phyloP scores from a whole-genome alignment of 2,329 filamentous ascomycete species.

The Trichoderma asperellum region DNA sequence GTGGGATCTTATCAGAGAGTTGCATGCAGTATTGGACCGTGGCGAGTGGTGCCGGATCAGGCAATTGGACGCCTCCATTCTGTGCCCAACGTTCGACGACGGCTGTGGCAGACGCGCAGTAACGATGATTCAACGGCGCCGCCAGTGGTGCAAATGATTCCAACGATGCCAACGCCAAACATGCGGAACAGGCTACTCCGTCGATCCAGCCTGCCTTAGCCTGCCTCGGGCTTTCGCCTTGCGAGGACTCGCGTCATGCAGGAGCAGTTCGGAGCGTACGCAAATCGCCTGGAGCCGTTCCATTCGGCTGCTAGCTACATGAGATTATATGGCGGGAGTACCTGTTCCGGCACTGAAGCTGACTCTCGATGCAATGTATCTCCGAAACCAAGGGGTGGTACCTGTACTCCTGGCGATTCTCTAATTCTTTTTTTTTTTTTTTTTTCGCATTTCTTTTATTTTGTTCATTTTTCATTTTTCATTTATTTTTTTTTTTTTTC shows the following conservation, averaged over 20 bases:
- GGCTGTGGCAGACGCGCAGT: background rate
- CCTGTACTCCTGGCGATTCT: background rate
- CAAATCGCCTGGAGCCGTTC: background rate
- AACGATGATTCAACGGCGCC: background rate
- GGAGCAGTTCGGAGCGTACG: constrained; percentile 4
- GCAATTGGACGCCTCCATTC: background rate
- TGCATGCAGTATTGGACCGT: background rate
- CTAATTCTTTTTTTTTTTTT: background rate
- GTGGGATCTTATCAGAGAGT: constrained; percentile 13
- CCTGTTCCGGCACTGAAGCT: constrained; percentile 1
- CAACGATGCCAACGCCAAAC: background rate
- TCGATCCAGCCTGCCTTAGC: background rate
- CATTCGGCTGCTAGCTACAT: background rate
- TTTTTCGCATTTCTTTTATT: background rate
- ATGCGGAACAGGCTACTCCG: constrained; percentile 12
- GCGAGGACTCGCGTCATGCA: background rate
- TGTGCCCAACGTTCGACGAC: background rate
- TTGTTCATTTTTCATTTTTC: background rate
- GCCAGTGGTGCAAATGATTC: background rate
- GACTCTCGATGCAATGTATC: background rate
- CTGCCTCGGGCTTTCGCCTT: background rate
- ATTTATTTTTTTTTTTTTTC: background rate
- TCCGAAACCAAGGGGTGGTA: background rate
- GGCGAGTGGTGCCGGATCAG: background rate
- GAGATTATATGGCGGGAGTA: background rate